phyloP scores from a whole-genome alignment of 2,329 filamentous ascomycete genomes.

The Karstenula rhodostoma region DNA sequence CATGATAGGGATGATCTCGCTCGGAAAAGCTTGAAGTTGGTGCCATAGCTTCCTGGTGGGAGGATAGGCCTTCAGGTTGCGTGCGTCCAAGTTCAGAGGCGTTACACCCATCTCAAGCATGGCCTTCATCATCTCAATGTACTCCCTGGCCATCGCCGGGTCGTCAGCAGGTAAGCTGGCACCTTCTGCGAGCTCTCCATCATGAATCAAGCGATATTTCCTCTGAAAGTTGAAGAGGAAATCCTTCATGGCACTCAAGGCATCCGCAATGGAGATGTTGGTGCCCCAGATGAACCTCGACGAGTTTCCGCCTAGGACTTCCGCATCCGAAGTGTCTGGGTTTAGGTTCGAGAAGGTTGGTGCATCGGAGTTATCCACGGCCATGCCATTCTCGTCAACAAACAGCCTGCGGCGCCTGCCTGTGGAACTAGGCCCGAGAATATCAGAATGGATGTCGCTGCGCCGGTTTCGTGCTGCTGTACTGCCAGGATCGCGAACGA shows the following conservation, averaged over 20 bases:
- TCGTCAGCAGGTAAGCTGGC: conserved; percentile 73
- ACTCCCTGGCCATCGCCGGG: conserved; percentile 79
- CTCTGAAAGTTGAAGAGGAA: conserved; percentile 91
- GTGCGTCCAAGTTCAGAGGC: conserved; percentile 85
- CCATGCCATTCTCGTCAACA: conserved; percentile 70
- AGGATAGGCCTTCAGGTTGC: conserved; percentile 91
- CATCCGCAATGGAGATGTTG: conserved; percentile 91
- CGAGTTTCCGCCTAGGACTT: conserved; percentile 81
- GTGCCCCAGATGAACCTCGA: conserved; percentile 95
- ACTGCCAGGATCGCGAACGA: conserved; percentile 70
- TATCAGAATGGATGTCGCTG: conserved; percentile 87
- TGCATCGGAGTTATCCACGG: conserved; percentile 65
- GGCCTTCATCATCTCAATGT: conserved; percentile 83
- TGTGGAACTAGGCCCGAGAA: conserved; percentile 54
- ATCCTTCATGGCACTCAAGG: conserved; percentile 85
- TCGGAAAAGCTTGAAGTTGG: conserved; percentile 91
- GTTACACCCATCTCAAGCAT: conserved; percentile 89
- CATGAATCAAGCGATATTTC: conserved; percentile 92
- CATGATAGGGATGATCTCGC: conserved; percentile 96
- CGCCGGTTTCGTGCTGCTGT: conserved; percentile 71
- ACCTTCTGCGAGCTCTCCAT: conserved; percentile 77
- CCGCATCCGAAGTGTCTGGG: conserved; percentile 90
- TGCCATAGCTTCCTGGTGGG: conserved; percentile 94
- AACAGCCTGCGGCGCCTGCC: conserved; percentile 66
- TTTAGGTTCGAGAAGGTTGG: conserved; percentile 73